Conservation (phyloP, 108 stramenopile genomes). For the Discostella pseudostelligera region DNA sequence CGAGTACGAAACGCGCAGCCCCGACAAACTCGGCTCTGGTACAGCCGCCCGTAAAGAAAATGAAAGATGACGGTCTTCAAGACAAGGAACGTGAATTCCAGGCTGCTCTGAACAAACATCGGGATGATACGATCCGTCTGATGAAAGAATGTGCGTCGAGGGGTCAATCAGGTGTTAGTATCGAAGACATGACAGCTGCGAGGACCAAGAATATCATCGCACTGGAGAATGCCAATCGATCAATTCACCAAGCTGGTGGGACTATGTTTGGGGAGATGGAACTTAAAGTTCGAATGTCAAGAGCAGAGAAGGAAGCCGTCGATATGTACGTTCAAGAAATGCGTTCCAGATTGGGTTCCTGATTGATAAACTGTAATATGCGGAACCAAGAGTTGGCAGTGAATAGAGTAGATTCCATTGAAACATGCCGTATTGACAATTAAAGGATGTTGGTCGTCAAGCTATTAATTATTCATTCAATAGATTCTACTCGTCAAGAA, state of each 20-base stretch:
- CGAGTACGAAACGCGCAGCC: neutral
- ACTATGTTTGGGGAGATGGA: slow-evolving; percentile 9
- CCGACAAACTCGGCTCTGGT: neutral
- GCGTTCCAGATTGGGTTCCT: too few relatives aligned
- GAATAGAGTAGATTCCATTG: too few relatives aligned
- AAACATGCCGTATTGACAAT: too few relatives aligned
- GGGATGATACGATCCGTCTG: slow-evolving; percentile 17
- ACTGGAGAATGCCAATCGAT: slow-evolving; percentile 1
- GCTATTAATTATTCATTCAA: too few relatives aligned
- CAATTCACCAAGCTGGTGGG: neutral
- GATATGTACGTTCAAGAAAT: slow-evolving; percentile 4
- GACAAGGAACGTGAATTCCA: neutral
- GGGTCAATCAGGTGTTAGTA: slow-evolving; percentile 21
- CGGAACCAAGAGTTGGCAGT: too few relatives aligned
- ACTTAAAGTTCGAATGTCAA: slow-evolving; percentile 5
- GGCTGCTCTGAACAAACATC: neutral
- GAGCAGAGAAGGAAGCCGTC: slow-evolving; percentile 17
- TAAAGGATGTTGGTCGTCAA: too few relatives aligned
- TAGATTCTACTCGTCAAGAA: too few relatives aligned
- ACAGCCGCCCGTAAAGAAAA: slow-evolving; percentile 3
- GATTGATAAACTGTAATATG: too few relatives aligned
- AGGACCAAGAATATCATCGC: slow-evolving; percentile 12
- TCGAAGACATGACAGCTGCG: neutral
- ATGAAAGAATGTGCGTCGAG: slow-evolving; percentile 22
- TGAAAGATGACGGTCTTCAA: neutral